A percentile compares a stretch with the other conserved stretches of the same genome.
Conservation (phyloP, 192 early-diverging fungal species). For the Backusella luteola region DNA sequence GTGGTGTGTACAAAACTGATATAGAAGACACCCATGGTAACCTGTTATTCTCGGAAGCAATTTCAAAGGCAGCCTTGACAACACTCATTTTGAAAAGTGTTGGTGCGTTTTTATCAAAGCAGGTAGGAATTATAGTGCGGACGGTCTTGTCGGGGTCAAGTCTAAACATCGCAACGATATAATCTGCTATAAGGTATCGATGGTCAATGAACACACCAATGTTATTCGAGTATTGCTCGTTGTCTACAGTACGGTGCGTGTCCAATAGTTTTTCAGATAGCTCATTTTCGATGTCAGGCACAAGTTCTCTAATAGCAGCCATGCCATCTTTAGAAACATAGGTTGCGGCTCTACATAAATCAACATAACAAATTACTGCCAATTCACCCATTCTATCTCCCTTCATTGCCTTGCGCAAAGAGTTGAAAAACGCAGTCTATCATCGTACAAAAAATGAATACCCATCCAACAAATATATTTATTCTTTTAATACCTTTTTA, state of each 20-base stretch:
- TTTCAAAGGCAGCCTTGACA: slow-evolving; percentile 64
- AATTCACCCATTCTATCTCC: slow-evolving; percentile 59
- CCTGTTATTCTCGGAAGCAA: slow-evolving; percentile 60
- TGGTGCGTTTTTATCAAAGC: slow-evolving; percentile 64
- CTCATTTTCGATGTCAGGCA: slow-evolving; percentile 71
- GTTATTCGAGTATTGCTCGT: slow-evolving; percentile 15
- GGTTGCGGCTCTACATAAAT: slow-evolving; percentile 66
- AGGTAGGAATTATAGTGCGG: slow-evolving; percentile 61
- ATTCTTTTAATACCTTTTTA: not conserved
- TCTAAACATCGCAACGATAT: slow-evolving; percentile 70
- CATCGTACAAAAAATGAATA: not conserved
- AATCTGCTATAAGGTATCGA: slow-evolving; percentile 63
- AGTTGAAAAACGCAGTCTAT: slow-evolving; percentile 51
- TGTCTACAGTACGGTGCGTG: slow-evolving; percentile 29
- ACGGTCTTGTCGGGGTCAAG: slow-evolving; percentile 72
- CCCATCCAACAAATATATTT: not conserved
- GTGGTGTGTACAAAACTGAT: slow-evolving; percentile 47
- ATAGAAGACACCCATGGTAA: slow-evolving; percentile 69
- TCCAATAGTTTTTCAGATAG: slow-evolving; percentile 71
- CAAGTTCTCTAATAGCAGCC: slow-evolving; percentile 54
- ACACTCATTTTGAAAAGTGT: slow-evolving; percentile 76
- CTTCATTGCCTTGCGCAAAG: slow-evolving; percentile 50
- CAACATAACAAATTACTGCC: slow-evolving; percentile 68
- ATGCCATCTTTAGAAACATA: slow-evolving; percentile 62
- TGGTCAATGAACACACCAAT: slow-evolving; percentile 64